Percentiles rank a stretch among this genome's conserved stretches.
These are phyloP conservation scores for Durio zibethinus DNA, from an alignment of 345 rosid genomes.

Conservation along the genomic window DNA sequence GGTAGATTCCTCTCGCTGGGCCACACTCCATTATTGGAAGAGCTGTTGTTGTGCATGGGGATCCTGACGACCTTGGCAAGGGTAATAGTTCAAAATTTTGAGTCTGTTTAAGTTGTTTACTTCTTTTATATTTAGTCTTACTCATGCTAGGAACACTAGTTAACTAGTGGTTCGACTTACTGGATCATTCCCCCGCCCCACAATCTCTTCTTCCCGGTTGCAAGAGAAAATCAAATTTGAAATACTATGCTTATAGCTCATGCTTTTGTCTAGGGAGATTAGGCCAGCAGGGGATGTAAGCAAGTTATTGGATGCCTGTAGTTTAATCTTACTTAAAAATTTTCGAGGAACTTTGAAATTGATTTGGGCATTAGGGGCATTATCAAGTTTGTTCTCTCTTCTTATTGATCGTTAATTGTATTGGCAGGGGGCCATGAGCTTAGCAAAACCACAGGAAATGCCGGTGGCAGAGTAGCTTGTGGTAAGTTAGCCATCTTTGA, in stretches of 20 bases:
- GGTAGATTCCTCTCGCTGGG: slow-evolving; percentile 79
- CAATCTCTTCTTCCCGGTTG: not conserved
- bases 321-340: not conserved
- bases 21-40: slow-evolving; percentile 80
- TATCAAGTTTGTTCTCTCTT: not conserved
- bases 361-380: not conserved
- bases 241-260: not conserved
- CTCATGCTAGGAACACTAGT: not conserved
- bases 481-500: slow-evolving; percentile 42
- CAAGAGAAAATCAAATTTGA: not conserved
- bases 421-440: slow-evolving; percentile 89
- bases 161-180: not conserved
- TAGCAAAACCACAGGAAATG: slow-evolving; percentile 84
- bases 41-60: slow-evolving; percentile 88
- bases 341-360: not conserved
- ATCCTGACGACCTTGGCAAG: slow-evolving; percentile 97
- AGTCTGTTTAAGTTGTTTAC: not conserved
- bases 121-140: not conserved
- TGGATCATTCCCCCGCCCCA: not conserved
- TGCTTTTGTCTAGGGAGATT: not conserved
- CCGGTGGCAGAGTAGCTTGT: slow-evolving; percentile 87
- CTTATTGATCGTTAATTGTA: not conserved
- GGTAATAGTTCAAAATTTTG: slow-evolving; percentile 39
- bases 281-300: not conserved
- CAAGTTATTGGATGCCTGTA: not conserved